A percentile compares a stretch with the other conserved stretches of the same genome.
Evolutionary conservation across 164 flowering plant species (phyloP).

Genomic region (Amborella trichopoda): DNA sequence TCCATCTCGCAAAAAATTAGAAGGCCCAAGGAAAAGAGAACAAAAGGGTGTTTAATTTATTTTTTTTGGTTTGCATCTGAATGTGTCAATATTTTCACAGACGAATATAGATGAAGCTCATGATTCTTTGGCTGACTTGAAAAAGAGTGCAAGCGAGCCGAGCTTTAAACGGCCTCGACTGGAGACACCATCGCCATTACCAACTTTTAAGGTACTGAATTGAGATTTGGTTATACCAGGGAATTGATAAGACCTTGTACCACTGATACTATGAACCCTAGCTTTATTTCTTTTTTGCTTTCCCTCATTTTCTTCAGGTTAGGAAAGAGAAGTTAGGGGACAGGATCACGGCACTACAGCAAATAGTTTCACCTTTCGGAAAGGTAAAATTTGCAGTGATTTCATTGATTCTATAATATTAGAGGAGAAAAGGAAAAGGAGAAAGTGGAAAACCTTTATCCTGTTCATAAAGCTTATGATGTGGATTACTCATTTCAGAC

Average conservation of each 20-base stretch:
- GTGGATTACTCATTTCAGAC: conserved; percentile 16
- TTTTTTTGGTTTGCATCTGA: conserved; percentile 4
- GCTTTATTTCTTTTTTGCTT: background rate
- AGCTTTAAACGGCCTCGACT: conserved; percentile 52
- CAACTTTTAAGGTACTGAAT: conserved; percentile 47
- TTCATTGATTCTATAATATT: conserved; percentile 7
- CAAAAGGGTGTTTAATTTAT: background rate
- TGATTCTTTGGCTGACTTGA: conserved; percentile 24
- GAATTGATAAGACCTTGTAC: background rate
- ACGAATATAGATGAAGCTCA: conserved; percentile 24
- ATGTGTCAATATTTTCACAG: conserved; percentile 3
- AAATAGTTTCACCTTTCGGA: conserved; percentile 98
- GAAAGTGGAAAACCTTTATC: background rate
- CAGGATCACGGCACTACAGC: conserved; percentile 99
- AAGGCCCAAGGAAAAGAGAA: background rate
- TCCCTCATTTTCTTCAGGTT: conserved; percentile 32
- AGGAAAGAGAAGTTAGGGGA: conserved; percentile 98
- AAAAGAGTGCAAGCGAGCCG: conserved; percentile 36
- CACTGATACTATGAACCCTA: background rate
- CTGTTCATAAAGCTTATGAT: conserved; percentile 6
- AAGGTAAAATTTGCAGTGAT: conserved; percentile 36
- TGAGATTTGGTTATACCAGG: background rate
- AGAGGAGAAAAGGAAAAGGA: background rate
- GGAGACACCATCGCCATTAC: conserved; percentile 59
- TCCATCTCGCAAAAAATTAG: background rate